Percentiles rank a stretch among this genome's conserved stretches.
phyloP scores from a whole-genome alignment of 108 stramenopile species.

The Chaetoceros muelleri region DNA sequence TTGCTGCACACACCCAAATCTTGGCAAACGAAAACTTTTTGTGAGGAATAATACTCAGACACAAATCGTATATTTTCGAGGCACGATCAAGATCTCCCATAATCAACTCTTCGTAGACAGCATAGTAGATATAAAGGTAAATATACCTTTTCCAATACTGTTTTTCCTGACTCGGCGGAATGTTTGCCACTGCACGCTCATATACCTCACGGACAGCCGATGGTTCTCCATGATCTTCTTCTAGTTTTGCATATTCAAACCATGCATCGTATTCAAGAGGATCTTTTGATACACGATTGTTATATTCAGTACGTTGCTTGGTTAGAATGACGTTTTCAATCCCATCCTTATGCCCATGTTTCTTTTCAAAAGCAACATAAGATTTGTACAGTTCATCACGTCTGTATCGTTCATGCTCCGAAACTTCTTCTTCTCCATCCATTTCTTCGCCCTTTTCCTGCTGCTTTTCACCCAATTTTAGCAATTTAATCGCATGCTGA shows the following conservation, averaged over 20 bases:
- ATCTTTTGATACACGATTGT: conserved; percentile 54
- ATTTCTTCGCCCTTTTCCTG: conserved; percentile 30
- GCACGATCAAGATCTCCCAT: conserved; percentile 68
- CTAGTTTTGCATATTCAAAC: conserved; percentile 96
- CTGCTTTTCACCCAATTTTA: conserved; percentile 44
- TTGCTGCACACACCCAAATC: conserved; percentile 94
- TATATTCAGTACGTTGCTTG: conserved; percentile 84
- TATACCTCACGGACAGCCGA: conserved; percentile 81
- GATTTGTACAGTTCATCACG: conserved; percentile 88
- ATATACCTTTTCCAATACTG: conserved; percentile 96
- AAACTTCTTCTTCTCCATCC: conserved; percentile 39
- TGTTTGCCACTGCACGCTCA: conserved; percentile 88
- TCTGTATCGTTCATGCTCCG: conserved; percentile 60
- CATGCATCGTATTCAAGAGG: conserved; percentile 94
- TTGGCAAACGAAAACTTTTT: conserved; percentile 91
- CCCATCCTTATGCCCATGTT: conserved; percentile 85
- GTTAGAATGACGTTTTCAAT: conserved; percentile 85
- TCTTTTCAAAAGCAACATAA: conserved; percentile 96
- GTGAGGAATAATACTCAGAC: conserved; percentile 88
- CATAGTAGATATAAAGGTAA: conserved; percentile 97
- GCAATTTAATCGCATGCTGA: conserved; percentile 82
- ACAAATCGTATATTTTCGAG: conserved; percentile 82
- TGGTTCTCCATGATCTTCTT: conserved; percentile 56
- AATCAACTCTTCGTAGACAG: conserved; percentile 88
- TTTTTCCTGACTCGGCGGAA: conserved; percentile 87